phyloP scores from a whole-genome alignment of 208 protist species.

The Porcisia deanei region DNA sequence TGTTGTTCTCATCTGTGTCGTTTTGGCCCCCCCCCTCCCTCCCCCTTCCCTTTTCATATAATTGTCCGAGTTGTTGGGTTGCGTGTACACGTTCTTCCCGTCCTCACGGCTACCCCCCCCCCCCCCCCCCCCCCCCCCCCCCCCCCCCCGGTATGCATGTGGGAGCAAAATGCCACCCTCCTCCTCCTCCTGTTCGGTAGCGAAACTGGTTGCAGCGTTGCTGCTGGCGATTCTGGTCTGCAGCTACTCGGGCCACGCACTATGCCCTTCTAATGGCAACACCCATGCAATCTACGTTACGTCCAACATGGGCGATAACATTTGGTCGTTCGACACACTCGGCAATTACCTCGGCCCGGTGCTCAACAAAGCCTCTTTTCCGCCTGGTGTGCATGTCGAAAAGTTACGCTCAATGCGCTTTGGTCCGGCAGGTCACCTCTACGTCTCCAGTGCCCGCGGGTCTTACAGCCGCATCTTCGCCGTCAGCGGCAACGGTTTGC shows the following conservation, averaged over 20 bases:
- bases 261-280: slow-evolving; percentile 88
- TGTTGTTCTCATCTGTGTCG: slow-evolving; percentile 3
- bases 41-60: not conserved
- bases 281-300: slow-evolving; percentile 86
- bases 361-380: slow-evolving; percentile 68
- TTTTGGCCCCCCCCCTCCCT: not conserved
- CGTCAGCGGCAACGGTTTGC: slow-evolving; percentile 85
- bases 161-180: not conserved
- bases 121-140: not conserved
- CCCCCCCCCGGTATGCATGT: not conserved
- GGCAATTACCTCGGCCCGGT: slow-evolving; percentile 81
- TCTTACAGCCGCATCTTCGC: slow-evolving; percentile 87
- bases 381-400: slow-evolving; percentile 61
- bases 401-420: slow-evolving; percentile 88
- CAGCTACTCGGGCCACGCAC: slow-evolving; percentile 24
- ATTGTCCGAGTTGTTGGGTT: not conserved
- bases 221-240: slow-evolving; percentile 25
- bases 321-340: slow-evolving; percentile 84
- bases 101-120: not conserved
- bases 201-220: slow-evolving; percentile 12
- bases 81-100: not conserved
- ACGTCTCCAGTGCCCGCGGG: slow-evolving; percentile 82
- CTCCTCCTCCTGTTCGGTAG: not conserved
- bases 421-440: slow-evolving; percentile 79
- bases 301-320: slow-evolving; percentile 88